A percentile compares a stretch with the other conserved stretches of the same genome.
Conservation (phyloP, 2,329 filamentous ascomycete species). For the Penicillium sp. region DNA sequence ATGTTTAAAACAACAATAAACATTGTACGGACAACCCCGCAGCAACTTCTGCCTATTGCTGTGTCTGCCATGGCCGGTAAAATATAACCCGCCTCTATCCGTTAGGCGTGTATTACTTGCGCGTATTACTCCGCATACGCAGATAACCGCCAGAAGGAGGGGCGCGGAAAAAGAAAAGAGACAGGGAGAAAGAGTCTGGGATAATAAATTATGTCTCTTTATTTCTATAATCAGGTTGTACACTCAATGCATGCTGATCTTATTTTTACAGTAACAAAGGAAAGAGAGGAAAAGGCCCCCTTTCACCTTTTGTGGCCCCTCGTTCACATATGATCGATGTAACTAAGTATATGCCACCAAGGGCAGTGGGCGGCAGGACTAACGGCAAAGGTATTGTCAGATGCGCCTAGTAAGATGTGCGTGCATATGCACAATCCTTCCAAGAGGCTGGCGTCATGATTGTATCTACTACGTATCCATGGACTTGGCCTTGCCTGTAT, state of each 20-base stretch:
- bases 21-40: slow-evolving; percentile 9
- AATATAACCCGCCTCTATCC: background rate
- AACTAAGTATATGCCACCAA: background rate
- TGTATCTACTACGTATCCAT: no score
- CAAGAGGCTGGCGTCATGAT: no score
- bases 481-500: no score
- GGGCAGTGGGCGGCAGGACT: no score
- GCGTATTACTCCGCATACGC: background rate
- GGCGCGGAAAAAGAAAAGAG: background rate
- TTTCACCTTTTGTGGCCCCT: no score
- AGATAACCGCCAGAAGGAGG: background rate
- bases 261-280: background rate
- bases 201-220: background rate
- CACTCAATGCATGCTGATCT: background rate
- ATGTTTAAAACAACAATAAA: no score
- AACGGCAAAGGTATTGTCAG: background rate
- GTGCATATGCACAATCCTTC: background rate
- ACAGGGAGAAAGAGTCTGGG: background rate
- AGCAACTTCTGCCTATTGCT: background rate
- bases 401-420: background rate
- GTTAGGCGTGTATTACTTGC: background rate
- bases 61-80: background rate
- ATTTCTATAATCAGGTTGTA: background rate
- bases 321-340: background rate
- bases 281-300: background rate